Base-by-base conservation (phyloP, 225 moss, liverwort and hornwort genomes). In the Anthoceros angustus region DNA sequence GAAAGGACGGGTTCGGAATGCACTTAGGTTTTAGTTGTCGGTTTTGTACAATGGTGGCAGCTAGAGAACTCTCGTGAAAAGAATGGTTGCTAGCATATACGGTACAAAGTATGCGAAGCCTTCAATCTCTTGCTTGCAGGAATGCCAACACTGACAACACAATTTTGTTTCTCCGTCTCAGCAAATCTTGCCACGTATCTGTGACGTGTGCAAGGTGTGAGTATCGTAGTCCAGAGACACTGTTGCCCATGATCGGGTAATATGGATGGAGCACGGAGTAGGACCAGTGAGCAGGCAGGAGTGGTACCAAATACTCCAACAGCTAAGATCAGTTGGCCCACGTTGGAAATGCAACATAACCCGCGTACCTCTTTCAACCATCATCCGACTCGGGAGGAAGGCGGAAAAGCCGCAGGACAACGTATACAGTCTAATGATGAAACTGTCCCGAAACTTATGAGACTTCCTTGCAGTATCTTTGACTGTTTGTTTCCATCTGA, bases 181-280 rank as follows among this genome's bases (percentile, higher is more conserved):
- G 39, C 85, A 71, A 25, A 60, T 49, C 61, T 76, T 74, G 1
- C 62, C 50, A 50, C 72, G 79, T 62, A 82, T 70, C 67, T 79
- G 82, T 9, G 95, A 95, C 69, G 39, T 75, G 72, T 95, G 95
- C 41, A 95, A 69, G 40, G 91, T 87, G 39, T 85, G 88, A 8
- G 91, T 88, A 70, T 95, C 88, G 74, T 80, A 88, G 70, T 95
- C 95, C 62, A 91, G 85, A 62, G 85, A 83, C 26, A 88, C 95
- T 71, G 91, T 85, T 77, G 88, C 40, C 95, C 95, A 95, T 63
- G 88, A 60, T 62, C 95, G 86, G 69, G 83, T 80, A 74, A 95
- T 83, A 91, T 95, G 88, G 21, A 64, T 64, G 42, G 18, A 43
- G n/a, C n/a, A n/a, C n/a, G n/a, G n/a, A n/a, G n/a, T n/a, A n/a